Percentiles rank a stretch among this genome's conserved stretches.
Conservation (phyloP, 2,329 filamentous ascomycete genomes). For the Penicillium hordei region DNA sequence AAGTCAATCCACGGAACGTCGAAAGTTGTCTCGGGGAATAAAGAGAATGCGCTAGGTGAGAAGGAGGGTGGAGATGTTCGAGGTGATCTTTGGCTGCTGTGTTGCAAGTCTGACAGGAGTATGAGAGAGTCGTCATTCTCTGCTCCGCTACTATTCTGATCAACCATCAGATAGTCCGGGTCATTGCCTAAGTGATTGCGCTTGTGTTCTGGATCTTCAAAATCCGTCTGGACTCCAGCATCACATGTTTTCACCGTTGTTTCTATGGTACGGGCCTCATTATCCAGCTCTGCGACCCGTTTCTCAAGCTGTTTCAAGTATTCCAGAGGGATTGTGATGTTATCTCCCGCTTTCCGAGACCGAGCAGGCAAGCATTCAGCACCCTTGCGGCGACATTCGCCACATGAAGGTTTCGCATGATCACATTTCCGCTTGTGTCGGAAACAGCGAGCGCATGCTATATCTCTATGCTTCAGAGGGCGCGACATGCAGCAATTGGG, state of each 20-base stretch:
- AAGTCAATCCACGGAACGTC: constrained; percentile 20
- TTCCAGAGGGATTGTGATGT: constrained; percentile 26
- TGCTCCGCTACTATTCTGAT: not conserved
- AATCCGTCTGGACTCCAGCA: constrained; percentile 27
- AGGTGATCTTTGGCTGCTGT: not conserved
- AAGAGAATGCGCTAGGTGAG: constrained; percentile 10
- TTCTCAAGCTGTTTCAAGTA: constrained; percentile 28
- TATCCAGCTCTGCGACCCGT: constrained; percentile 25
- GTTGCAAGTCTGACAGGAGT: constrained; percentile 7
- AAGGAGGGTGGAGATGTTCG: constrained; percentile 3
- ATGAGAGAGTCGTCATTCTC: constrained; percentile 4
- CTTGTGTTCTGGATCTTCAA: not conserved
- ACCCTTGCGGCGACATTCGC: constrained; percentile 30
- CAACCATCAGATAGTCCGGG: not conserved
- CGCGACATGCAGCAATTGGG: constrained; percentile 22
- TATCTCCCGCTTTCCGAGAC: constrained; percentile 26
- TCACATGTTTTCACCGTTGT: constrained; percentile 16
- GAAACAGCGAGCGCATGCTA: constrained; percentile 32
- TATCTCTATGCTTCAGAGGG: constrained; percentile 25
- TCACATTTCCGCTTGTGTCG: constrained; percentile 33
- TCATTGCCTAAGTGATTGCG: not conserved
- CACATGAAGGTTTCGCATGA: constrained; percentile 30
- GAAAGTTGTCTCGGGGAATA: constrained; percentile 13
- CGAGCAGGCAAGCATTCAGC: constrained; percentile 30
- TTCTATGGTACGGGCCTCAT: not conserved